Conservation (phyloP, 2,329 filamentous ascomycete species). For the Trichoderma aggressivum region DNA sequence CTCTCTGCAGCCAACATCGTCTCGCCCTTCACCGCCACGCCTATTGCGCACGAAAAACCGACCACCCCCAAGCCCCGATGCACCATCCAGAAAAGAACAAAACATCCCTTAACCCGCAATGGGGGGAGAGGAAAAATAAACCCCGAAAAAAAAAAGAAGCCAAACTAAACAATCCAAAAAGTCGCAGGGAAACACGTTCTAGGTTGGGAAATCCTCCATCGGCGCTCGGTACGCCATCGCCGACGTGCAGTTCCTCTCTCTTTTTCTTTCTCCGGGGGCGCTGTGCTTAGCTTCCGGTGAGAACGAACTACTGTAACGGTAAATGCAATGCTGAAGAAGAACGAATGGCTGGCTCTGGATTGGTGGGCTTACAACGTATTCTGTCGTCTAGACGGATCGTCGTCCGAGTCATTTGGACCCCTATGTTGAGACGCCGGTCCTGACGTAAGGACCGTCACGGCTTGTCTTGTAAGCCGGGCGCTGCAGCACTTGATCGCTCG, state of each 20-base stretch:
- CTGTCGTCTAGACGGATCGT: background rate
- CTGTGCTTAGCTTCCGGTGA: conserved; percentile 8
- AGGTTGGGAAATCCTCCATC: background rate
- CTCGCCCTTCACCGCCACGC: conserved; percentile 9
- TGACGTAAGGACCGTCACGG: background rate
- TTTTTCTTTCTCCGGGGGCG: background rate
- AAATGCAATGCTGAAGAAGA: background rate
- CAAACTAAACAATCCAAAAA: background rate
- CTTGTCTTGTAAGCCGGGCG: background rate
- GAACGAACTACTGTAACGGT: background rate
- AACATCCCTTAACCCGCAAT: background rate
- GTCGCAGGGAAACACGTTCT: too few relatives aligned
- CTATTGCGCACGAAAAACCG: background rate
- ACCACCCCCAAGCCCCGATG: background rate
- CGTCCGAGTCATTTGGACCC: conserved; percentile 9
- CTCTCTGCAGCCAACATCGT: background rate
- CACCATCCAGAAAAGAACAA: background rate
- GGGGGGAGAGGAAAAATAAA: background rate
- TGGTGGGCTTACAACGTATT: background rate
- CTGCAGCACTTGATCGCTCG: background rate
- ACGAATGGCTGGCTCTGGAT: background rate
- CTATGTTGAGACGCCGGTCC: background rate
- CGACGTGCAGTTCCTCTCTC: background rate
- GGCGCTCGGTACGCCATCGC: background rate
- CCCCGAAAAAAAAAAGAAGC: background rate